A percentile compares a stretch with the other conserved stretches of the same genome.
These are phyloP conservation scores for Alternaria dauci DNA, from an alignment of 2,329 filamentous ascomycete species.

Conservation along the genomic window DNA sequence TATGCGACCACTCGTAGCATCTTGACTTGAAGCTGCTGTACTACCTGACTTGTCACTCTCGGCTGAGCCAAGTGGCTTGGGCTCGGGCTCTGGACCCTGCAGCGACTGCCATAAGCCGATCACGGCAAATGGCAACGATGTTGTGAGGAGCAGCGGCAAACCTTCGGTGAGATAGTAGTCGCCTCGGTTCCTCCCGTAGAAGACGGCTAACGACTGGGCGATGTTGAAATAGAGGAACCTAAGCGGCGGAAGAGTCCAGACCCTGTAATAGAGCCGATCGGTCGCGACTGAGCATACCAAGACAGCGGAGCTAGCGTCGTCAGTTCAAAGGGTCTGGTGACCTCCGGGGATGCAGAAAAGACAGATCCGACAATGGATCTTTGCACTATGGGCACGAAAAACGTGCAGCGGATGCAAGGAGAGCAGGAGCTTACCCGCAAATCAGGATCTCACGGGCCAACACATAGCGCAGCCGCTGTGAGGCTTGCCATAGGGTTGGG, in stretches of 20 bases:
- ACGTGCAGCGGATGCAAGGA: conserved; percentile 24
- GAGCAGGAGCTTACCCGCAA: conserved; percentile 59
- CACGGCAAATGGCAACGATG: conserved; percentile 78
- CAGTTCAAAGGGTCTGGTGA: conserved; percentile 29
- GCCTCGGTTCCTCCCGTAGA: conserved; percentile 89
- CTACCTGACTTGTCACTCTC: background rate
- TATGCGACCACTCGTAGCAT: conserved; percentile 23
- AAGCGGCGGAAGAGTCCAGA: conserved; percentile 88
- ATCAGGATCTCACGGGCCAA: conserved; percentile 70
- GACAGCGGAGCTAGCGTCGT: conserved; percentile 59
- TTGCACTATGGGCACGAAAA: conserved; percentile 12
- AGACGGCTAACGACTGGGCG: conserved; percentile 83
- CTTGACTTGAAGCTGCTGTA: conserved; percentile 4
- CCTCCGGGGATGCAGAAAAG: conserved; percentile 10
- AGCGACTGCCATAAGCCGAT: conserved; percentile 65
- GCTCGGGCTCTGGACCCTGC: conserved; percentile 11
- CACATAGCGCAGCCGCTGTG: conserved; percentile 57
- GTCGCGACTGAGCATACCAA: conserved; percentile 70
- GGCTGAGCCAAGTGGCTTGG: conserved; percentile 29
- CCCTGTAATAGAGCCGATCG: conserved; percentile 81
- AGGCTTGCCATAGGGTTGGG: conserved; percentile 59
- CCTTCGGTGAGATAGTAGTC: conserved; percentile 96
- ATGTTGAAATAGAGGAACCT: conserved; percentile 93
- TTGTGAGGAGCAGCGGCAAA: conserved; percentile 84
- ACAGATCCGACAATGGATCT: conserved; percentile 9